Conservation (phyloP, 441 rosid genomes). For the Arabidopsis lyrata region DNA sequence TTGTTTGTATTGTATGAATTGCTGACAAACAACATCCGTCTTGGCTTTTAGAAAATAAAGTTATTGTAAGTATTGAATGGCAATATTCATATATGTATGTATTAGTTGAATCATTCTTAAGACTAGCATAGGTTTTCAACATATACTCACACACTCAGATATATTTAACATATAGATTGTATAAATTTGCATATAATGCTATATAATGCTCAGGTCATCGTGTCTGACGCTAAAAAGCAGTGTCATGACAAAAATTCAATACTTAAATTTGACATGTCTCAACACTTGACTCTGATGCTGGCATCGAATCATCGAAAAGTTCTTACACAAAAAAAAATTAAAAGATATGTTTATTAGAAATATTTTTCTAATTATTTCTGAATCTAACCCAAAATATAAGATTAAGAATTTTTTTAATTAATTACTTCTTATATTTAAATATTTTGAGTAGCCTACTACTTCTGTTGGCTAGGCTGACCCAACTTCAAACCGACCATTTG, state of each 20-base stretch:
- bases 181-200: background rate
- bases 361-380: background rate
- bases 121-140: background rate
- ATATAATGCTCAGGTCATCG: conserved; percentile 10
- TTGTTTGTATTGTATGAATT: background rate
- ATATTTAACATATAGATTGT: background rate
- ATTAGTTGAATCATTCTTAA: background rate
- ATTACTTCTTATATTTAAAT: too few relatives aligned
- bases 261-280: conserved; percentile 7
- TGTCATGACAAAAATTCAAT: background rate
- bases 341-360: too few relatives aligned
- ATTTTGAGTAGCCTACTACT: background rate
- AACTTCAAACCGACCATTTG: background rate
- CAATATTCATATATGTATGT: background rate
- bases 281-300: conserved; percentile 10
- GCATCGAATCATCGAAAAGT: background rate
- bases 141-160: background rate
- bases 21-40: background rate
- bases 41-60: background rate
- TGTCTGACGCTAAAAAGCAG: conserved; percentile 16
- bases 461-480: background rate
- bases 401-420: background rate
- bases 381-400: background rate
- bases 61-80: background rate
- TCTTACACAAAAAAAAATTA: too few relatives aligned